phyloP scores from a whole-genome alignment of 441 rosid genomes.

The Euphorbia corollata region DNA sequence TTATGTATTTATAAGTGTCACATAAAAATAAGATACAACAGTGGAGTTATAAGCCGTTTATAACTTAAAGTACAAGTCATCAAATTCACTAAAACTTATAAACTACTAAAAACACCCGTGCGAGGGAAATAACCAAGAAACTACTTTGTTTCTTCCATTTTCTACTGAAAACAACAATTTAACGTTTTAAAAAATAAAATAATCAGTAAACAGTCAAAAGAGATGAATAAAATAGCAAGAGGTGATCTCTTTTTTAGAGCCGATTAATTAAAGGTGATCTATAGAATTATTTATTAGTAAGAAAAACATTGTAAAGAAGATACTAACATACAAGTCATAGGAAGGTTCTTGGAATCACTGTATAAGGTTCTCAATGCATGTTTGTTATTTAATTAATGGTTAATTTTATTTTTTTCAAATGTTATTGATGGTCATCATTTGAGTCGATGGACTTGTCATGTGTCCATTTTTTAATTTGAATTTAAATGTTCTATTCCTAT shows the following conservation, averaged over 20 bases:
- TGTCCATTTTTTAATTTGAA: too few species aligned
- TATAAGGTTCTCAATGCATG: conserved; percentile 8
- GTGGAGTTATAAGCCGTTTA: too few species aligned
- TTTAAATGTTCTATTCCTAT: too few species aligned
- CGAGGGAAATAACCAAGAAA: conserved; percentile 32
- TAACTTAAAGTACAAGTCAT: too few species aligned
- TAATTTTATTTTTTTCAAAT: not conserved
- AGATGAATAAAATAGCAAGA: not conserved
- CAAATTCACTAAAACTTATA: too few species aligned
- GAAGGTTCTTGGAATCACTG: conserved; percentile 17
- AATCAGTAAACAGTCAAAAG: not conserved
- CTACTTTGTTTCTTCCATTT: conserved; percentile 14
- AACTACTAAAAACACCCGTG: not conserved
- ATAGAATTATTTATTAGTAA: not conserved
- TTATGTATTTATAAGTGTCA: too few species aligned
- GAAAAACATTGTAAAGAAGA: not conserved
- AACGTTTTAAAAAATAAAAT: too few species aligned
- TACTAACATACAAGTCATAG: not conserved
- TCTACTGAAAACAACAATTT: not conserved
- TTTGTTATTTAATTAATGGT: not conserved
- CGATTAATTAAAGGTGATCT: not conserved
- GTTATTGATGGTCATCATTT: not conserved
- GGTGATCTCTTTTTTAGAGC: not conserved
- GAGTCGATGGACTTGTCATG: not conserved
- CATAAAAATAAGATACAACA: too few species aligned